Percentiles rank a stretch among this genome's conserved stretches.
Conservation (phyloP, 495 filamentous ascomycete species). For the Darksidea phi region DNA sequence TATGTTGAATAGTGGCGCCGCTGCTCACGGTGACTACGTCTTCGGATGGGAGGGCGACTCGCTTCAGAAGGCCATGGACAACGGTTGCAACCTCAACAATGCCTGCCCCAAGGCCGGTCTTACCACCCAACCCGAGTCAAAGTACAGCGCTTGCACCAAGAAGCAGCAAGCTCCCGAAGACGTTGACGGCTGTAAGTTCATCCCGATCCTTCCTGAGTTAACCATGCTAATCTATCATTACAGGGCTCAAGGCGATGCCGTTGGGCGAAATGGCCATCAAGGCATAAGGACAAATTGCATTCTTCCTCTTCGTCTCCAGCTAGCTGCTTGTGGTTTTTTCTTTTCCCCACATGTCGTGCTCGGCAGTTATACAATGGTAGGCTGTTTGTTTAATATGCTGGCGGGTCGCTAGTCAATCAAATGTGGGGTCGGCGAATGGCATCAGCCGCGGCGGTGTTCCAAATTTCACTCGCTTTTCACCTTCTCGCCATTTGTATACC, state of each 20-base stretch:
- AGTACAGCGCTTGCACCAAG: constrained; percentile 46
- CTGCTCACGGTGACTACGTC: constrained; percentile 51
- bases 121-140: constrained; percentile 42
- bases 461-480: too few species aligned
- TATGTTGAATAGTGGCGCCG: constrained; percentile 39
- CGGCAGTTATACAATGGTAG: background rate
- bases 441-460: too few species aligned
- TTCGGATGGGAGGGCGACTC: constrained; percentile 51
- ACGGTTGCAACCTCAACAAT: constrained; percentile 45
- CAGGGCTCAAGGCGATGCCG: constrained; percentile 54
- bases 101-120: constrained; percentile 42
- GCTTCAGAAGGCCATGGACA: constrained; percentile 53
- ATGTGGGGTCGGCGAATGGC: background rate
- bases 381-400: background rate
- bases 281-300: constrained; percentile 41
- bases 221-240: constrained; percentile 5
- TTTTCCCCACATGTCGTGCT: background rate
- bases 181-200: constrained; percentile 46
- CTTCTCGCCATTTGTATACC: too few species aligned
- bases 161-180: constrained; percentile 45
- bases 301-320: background rate
- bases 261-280: constrained; percentile 54
- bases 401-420: constrained; percentile 1
- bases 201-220: background rate
- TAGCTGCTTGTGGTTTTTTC: too few species aligned